A percentile compares a stretch with the other conserved stretches of the same genome.
Evolutionary conservation across 192 early-diverging fungal genomes (phyloP).

Genomic region (Gamsiella multidivaricata): DNA sequence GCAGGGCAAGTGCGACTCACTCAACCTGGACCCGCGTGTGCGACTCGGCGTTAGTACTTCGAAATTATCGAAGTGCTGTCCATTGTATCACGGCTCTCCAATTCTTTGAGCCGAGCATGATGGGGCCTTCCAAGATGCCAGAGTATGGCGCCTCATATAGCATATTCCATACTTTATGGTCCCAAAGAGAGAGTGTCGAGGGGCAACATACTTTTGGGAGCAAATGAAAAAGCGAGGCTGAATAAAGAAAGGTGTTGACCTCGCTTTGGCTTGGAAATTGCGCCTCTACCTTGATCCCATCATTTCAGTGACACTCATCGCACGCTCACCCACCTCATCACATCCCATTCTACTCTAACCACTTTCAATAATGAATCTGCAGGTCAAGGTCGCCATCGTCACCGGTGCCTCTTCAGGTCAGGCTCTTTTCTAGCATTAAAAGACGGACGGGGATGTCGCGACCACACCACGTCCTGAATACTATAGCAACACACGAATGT

Average conservation of each 20-base stretch:
- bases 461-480: not conserved
- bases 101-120: slow-evolving; percentile 4
- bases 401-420: slow-evolving; percentile 71
- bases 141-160: slow-evolving; percentile 2
- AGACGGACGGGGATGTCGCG: too few species aligned
- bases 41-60: slow-evolving; percentile 20
- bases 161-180: slow-evolving; percentile 6
- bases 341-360: not conserved
- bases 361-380: slow-evolving; percentile 14
- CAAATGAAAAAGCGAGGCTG: too few species aligned
- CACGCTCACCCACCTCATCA: not conserved
- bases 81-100: slow-evolving; percentile 15
- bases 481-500: too few species aligned
- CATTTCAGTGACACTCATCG: not conserved
- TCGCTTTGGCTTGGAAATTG: not conserved
- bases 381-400: slow-evolving; percentile 70
- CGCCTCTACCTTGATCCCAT: not conserved
- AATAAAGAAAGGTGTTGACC: too few species aligned
- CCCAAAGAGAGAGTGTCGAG: slow-evolving; percentile 1
- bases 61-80: slow-evolving; percentile 9
- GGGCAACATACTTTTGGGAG: not conserved
- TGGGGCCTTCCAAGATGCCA: slow-evolving; percentile 4
- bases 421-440: too few species aligned
- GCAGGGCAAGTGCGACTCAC: not conserved
- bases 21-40: not conserved